Evolutionary conservation across 2,329 filamentous ascomycete species (phyloP), one percentile per base, ranked within the genome.

Genomic region (Botrytis tulipae): DNA sequence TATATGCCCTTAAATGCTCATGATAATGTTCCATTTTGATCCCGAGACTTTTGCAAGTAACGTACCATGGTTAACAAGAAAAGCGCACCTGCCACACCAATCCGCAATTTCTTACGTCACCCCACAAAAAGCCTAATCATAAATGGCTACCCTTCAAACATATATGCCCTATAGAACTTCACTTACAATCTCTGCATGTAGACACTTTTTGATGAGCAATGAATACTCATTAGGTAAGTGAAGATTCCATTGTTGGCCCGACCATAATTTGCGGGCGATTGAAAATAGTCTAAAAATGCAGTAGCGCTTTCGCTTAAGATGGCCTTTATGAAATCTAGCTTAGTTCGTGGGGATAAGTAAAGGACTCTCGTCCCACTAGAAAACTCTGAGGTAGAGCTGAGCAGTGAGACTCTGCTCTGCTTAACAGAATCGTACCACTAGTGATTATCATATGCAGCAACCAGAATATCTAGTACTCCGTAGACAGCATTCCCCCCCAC

Each of bases 41-140:
- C 16, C n/a, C n/a, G 1, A 32, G 54, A 59, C 16, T 35, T 8
- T 10, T 9, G 8, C 4, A 7, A 59, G 0, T 10, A 20, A 35
- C 57, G 18, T 6, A 35, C 4, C 18, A 4, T 20, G 29, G 29
- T 9, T 12, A 12, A 22, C 22, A 5, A 59, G 1, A 46, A 46
- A 46, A 22, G 18, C 2, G 2, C 18, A 22, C 2, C 44, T 32
- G 16, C 8, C 29, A 32, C 16, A 18, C 22, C 0, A 20, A 22
- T 35, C 7, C 3, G 3, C 3, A 10, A 0, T 5, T 59, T 18
- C 1, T 54, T 7, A 8, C 2, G 51, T 18, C 25, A 54, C 51
- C 6, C 12, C 0, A 18, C 6, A 54, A 29, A 18, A 54, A 29
- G 2, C n/a, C n/a, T 0, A n/a, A 16, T n/a, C 6, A 6, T 18